Evolutionary conservation across 1,139 yeast species (phyloP), one percentile per base, ranked within the genome.

Genomic region (Protomyces arabidopsidicola): DNA sequence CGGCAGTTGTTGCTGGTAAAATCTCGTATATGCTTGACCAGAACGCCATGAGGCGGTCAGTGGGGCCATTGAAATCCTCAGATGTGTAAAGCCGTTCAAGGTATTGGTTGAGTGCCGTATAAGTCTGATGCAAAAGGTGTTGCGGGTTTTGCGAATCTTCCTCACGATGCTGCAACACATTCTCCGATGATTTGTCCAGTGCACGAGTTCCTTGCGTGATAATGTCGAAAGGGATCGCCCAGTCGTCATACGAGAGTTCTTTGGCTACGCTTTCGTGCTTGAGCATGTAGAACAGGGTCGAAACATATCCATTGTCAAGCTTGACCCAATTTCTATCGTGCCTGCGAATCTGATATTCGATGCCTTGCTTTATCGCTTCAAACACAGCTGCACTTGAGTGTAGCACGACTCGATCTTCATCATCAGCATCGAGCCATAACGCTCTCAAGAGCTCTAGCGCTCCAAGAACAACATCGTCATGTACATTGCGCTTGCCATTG

Each of bases 21-120:
- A 72, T 72, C 9, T 73, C 74, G 48, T 79, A 71, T 69, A 81
- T 73, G 12, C 71, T 70, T 53, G 82, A 71, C 65, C 82, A 80
- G 63, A 82, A 78, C 1, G 74, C 73, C 1, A 84, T 74, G 45
- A 85, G 70, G 34, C 74, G 75, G 8, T 80, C 82, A 36, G 75
- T 75, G 0, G 85, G 81, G 0, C 84, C 81, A 1, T 74, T 73
- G 35, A 81, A 76, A 56, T 62, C 12, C 4, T 39, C 38, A n/a
- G 24, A 22, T 4, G n/a, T 36, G n/a, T 22, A 36, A 22, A 51
- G 34, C 20, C 6, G 18, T 48, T 58, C 62, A 12, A 58, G 52
- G 6, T 38, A 31, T 5, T 10, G 27, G 38, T 51, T n/a, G 12
- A 58, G 42, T 16, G 36, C 52, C 10, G 52, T 27, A 18, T 39